phyloP scores from a whole-genome alignment of 1,284 basidiomycete genomes.

The Cystobasidium pallidum region DNA sequence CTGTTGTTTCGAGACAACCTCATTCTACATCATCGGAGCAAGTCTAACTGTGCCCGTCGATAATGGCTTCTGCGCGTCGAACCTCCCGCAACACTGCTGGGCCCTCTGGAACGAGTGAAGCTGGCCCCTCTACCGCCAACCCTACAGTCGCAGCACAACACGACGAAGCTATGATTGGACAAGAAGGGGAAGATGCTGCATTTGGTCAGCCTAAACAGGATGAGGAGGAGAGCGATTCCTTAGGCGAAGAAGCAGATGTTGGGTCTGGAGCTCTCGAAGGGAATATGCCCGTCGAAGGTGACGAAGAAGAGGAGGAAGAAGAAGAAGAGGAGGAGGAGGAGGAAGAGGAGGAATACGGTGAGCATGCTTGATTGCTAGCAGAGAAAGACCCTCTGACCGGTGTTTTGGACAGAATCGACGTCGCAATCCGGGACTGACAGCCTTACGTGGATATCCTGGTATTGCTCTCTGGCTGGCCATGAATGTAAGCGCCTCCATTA shows the following conservation, averaged over 20 bases:
- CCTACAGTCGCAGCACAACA: conserved; percentile 26
- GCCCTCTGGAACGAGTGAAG: conserved; percentile 18
- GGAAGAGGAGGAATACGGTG: conserved; percentile 49
- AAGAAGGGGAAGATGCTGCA: conserved; percentile 18
- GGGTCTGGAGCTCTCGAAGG: neutral
- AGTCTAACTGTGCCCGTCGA: neutral
- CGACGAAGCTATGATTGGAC: conserved; percentile 32
- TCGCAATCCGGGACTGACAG: conserved; percentile 48
- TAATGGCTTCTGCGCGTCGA: conserved; percentile 25
- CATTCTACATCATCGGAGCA: neutral
- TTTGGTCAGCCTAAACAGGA: conserved; percentile 44
- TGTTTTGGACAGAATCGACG: conserved; percentile 27
- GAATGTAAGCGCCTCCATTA: conserved; percentile 64
- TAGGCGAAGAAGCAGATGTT: conserved; percentile 25
- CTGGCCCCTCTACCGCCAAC: conserved; percentile 19
- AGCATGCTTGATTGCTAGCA: conserved; percentile 17
- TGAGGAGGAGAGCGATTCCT: conserved; percentile 48
- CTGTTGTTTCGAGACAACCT: neutral
- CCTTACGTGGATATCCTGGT: conserved; percentile 97
- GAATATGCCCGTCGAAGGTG: conserved; percentile 35
- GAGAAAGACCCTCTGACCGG: neutral
- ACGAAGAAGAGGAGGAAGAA: conserved; percentile 24
- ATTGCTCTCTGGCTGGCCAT: conserved; percentile 95
- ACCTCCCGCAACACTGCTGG: conserved; percentile 12
- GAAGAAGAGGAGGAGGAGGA: conserved; percentile 47